Base-by-base conservation (phyloP, 345 rosid genomes). In the Bruguiera parviflora region DNA sequence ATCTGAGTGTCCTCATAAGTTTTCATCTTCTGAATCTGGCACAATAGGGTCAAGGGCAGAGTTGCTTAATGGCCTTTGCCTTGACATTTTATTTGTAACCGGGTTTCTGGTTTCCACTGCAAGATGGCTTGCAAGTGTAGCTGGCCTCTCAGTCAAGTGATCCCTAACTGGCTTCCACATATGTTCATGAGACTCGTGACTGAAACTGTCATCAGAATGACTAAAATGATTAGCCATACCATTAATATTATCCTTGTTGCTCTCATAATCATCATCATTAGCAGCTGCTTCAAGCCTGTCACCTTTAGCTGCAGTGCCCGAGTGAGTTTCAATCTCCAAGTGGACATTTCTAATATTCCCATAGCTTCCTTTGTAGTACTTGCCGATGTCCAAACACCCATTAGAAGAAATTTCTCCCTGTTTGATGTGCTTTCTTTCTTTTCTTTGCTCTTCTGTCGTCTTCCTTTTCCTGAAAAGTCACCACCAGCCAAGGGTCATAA, bases 41-140 rank as follows among this genome's bases (percentile, higher is more conserved):
- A 78, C 66, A 9, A 21, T 25, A 20, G 31, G 32, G 61, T 83
- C 84, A 46, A 86, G 72, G 51, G 92, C 89, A 64, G 88, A 79
- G 84, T 83, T 88, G 33, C 73, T 75, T 1, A 70, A 73, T 27
- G 86, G 79, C 72, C 93, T 85, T 71, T 88, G 92, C 77, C 93
- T 81, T 78, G 79, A 61, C 68, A 79, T 78, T 51, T 75, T 82
- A 78, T 78, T 85, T 29, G 81, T 61, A 61, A 76, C 75, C 67
- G 72, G 47, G 72, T 64, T 81, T 71, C 71, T 64, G 20, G 74
- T 74, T 77, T 81, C 79, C 43, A 25, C 58, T 27, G 3, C 81
- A 47, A 68, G 73, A 64, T 64, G 75, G 63, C 39, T 46, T 62
- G 72, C 52, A 35, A 8, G 73, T 65, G 78, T 79, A 28, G 84